Percentiles rank a stretch among this genome's conserved stretches.
Conservation (phyloP, 371 early-diverging fungal species). For the Rhizopus sp. region DNA sequence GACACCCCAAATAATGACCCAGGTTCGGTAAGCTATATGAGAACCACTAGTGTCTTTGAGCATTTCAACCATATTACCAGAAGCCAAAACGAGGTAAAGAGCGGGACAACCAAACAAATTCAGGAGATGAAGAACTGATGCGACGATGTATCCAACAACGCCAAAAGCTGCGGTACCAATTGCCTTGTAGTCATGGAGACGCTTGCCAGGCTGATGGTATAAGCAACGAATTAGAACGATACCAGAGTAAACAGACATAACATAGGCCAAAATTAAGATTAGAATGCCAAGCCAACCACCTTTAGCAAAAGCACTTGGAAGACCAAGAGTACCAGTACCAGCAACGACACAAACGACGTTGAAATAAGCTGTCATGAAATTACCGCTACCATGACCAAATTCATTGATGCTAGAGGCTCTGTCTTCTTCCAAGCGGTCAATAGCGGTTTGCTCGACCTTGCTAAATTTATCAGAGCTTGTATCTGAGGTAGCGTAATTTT, state of each 20-base stretch:
- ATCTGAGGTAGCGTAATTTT: neutral
- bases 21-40: constrained; percentile 29
- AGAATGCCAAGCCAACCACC: constrained; percentile 77
- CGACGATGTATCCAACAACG: constrained; percentile 54
- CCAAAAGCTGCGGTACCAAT: constrained; percentile 73
- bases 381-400: constrained; percentile 34
- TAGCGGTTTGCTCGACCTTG: neutral
- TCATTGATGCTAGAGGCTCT: constrained; percentile 21
- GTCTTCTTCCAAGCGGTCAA: constrained; percentile 25
- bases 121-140: constrained; percentile 63
- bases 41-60: constrained; percentile 30
- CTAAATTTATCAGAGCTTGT: neutral
- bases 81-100: constrained; percentile 77
- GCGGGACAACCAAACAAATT: constrained; percentile 70
- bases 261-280: constrained; percentile 30
- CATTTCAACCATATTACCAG: constrained; percentile 59
- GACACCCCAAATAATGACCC: constrained; percentile 68
- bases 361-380: constrained; percentile 52
- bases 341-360: constrained; percentile 78
- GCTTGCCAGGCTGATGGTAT: constrained; percentile 43
- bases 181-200: constrained; percentile 56
- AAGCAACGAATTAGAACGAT: constrained; percentile 35
- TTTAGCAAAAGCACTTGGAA: constrained; percentile 62
- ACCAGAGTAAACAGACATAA: constrained; percentile 39
- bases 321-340: constrained; percentile 84